Evolutionary conservation across 345 rosid genomes (phyloP), one percentile per base, ranked within the genome.

Genomic region (Trapa bicornis): DNA sequence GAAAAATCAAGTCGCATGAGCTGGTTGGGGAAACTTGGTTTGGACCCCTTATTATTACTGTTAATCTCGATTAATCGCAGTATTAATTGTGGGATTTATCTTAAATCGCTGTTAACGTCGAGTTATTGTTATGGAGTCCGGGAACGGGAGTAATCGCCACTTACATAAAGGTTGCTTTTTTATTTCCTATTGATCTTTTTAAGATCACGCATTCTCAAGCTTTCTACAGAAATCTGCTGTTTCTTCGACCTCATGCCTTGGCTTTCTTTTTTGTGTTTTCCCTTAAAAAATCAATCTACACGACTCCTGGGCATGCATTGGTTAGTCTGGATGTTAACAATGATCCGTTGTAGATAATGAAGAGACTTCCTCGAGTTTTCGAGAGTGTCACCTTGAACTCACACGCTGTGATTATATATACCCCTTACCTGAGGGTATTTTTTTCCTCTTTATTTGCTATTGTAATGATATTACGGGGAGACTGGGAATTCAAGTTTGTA

Each of bases 121-220:
- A 37, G 75, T 64, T 67, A 94, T 94, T 37, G 75, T 64, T 67
- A 94, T 94, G 99, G 96, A 82, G 65, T 85, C 93, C 1, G 73
- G 80, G 61, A 78, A 47, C 75, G 85, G 70, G 84, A 86, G 85
- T 83, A 86, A 87, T 86, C 91, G 87, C 71, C 97, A 84, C 71
- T 67, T 85, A 69, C 77, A 84, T 68, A 60, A 77, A 87, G 97
- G 97, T 94, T 77, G 48, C 80, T 38, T 60, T 4, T 16, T 37
- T 5, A 32, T 36, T 37, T 32, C 29, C 37, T 8, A 38, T 36
- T 33, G 37, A 4, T 7, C 2, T 47, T 38, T 56, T 37, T 64
- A 22, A 41, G 43, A 41, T 8, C 16, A n/a, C 36, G 61, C 7
- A 56, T 4, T n/a, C 4, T 62, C 56, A 70, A 54, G 50, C 68